These are phyloP conservation scores for Xylaria bambusicola DNA, from an alignment of 495 filamentous ascomycete genomes.

Conservation along the genomic window DNA sequence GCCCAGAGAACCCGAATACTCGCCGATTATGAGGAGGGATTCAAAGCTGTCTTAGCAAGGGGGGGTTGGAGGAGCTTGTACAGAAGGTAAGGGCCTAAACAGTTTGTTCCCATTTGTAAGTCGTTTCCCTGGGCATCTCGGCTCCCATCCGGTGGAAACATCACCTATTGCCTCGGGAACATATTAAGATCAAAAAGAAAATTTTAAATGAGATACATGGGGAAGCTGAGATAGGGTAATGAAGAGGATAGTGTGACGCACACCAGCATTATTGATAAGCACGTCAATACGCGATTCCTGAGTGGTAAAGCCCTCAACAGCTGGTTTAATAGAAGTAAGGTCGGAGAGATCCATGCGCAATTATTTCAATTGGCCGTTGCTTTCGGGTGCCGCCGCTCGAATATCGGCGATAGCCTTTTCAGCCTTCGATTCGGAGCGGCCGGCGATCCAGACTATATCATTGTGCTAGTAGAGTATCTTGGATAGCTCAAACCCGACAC, in stretches of 20 bases:
- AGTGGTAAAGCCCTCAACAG: constrained; percentile 27
- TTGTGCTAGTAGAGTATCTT: constrained; percentile 44
- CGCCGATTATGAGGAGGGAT: no score
- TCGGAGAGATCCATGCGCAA: background rate
- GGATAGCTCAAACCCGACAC: constrained; percentile 46
- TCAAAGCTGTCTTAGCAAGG: background rate
- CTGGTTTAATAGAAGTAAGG: no score
- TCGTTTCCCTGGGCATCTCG: constrained; percentile 25
- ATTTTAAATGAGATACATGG: no score
- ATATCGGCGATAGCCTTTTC: background rate
- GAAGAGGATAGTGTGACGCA: no score
- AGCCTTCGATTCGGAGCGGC: background rate
- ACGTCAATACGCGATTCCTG: constrained; percentile 51
- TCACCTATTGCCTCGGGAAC: no score
- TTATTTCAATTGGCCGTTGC: background rate
- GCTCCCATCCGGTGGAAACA: constrained; percentile 25
- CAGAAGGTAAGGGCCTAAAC: background rate
- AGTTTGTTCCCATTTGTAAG: background rate
- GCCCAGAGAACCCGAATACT: no score
- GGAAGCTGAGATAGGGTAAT: no score
- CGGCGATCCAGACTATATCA: constrained; percentile 45
- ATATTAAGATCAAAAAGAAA: no score
- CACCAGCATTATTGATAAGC: constrained; percentile 57
- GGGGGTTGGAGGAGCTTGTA: background rate
- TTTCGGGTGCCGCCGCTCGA: background rate